Evolutionary conservation across 176 grass and related monocot genomes (phyloP).

Genomic region (Themeda triandra): DNA sequence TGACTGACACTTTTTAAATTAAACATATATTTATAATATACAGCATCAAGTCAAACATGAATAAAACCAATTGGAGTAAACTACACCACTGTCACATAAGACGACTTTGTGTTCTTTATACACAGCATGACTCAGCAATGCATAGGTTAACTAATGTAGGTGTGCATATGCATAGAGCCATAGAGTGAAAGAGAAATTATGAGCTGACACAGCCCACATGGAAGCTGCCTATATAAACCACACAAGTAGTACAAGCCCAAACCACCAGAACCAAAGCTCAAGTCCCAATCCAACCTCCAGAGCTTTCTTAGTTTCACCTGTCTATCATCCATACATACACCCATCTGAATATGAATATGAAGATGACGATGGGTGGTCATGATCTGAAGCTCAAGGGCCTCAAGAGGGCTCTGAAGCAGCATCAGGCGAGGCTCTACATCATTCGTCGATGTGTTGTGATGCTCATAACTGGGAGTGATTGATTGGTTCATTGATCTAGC

Average conservation of each 20-base stretch:
- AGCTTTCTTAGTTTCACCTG: not conserved
- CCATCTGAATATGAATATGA: not conserved
- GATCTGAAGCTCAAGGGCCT: conserved; percentile 48
- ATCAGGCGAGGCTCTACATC: conserved; percentile 61
- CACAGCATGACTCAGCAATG: not conserved
- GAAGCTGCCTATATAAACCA: conserved; percentile 34
- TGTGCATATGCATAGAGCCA: not conserved
- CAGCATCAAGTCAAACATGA: not conserved
- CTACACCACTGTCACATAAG: not conserved
- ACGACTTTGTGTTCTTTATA: conserved; percentile 5
- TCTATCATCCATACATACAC: not conserved
- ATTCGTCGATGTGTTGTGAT: conserved; percentile 54
- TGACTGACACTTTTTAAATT: not conserved
- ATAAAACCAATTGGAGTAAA: not conserved
- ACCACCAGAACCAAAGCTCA: not conserved
- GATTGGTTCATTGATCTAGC: not conserved
- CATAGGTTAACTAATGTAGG: not conserved
- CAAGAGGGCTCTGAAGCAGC: conserved; percentile 57
- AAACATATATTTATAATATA: not conserved
- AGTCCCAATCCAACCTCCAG: not conserved
- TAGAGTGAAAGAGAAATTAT: not conserved
- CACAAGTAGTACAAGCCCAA: not conserved
- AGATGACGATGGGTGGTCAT: conserved; percentile 23
- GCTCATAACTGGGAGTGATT: conserved; percentile 59
- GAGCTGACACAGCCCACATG: conserved; percentile 34